Base-by-base conservation (phyloP, 768 basidiomycete genomes). In the Fomitopsis pulvina region DNA sequence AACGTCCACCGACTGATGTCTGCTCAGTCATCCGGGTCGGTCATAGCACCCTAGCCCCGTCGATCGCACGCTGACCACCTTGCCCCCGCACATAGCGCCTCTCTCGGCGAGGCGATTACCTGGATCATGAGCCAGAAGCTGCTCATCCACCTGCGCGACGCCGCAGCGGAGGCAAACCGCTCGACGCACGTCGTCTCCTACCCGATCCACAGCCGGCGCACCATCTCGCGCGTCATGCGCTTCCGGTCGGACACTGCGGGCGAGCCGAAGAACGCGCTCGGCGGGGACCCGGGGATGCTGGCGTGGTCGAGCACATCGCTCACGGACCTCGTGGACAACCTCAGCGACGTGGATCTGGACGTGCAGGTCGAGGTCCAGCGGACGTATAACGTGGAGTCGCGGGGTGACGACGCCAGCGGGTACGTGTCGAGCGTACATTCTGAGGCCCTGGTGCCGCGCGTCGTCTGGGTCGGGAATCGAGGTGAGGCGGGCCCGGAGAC, bases 101-200 rank as follows among this genome's bases (percentile, higher is more conserved):
- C 66, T 18, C 53, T 68, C n/a, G 70, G 59, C 39, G 69, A 67
- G 54, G 58, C 63, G 2, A 38, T 63, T 22, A 63, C 66, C 16
- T 68, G 65, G 67, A 68, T 67, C 50, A 67, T 63, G 68, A 63
- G 62, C 48, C 68, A 69, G 47, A 59, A 63, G 8, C 60, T 69
- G 51, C 60, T 69, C 45, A 62, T 65, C 39, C 66, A 68, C 34
- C 55, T 67, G 11, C 64, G 61, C 20, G 63, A 61, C 30, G 60
- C 52, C 7, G 53, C 57, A 11, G 57, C 43, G 12, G 57, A 53
- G n/a, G 54, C 52, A 34, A 45, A 27, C 46, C 44, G 52, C 48
- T 45, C 51, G 11, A 52, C 55, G 22, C 34, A 52, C 22, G 51
- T 56, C 26, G 48, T 60, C 44, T 45, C 55, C 11, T 52, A 48